Evolutionary conservation across 83 land plant genomes (phyloP).

Genomic region (Larix sibirica): DNA sequence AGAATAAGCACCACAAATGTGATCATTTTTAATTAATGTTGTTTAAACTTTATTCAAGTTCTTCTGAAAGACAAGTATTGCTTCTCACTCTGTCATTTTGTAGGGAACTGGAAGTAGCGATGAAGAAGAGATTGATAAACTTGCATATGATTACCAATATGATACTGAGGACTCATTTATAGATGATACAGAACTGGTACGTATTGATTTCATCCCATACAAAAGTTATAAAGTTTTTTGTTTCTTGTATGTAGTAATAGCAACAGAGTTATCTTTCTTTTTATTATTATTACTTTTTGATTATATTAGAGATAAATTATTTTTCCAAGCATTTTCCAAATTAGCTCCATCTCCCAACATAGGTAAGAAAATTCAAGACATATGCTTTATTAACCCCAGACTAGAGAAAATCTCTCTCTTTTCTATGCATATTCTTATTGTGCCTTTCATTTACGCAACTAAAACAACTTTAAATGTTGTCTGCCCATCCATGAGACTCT

Average conservation of each 20-base stretch:
- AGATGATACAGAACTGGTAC: conserved; percentile 94
- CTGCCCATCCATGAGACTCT: no score
- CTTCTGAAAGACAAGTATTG: not conserved
- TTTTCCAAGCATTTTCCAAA: no score
- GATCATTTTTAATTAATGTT: not conserved
- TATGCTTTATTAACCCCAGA: no score
- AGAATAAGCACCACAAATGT: not conserved
- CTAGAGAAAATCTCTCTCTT: no score
- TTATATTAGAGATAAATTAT: no score
- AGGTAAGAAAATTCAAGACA: no score
- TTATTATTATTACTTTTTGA: not conserved
- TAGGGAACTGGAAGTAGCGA: conserved; percentile 93
- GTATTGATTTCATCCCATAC: not conserved
- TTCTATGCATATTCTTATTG: no score
- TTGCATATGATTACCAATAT: conserved; percentile 94
- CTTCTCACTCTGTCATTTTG: conserved; percentile 19
- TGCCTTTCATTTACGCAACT: no score
- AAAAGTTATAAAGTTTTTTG: not conserved
- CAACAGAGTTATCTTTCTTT: not conserved
- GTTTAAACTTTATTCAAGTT: not conserved
- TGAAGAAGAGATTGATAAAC: conserved; percentile 69
- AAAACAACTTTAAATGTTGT: no score
- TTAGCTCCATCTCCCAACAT: no score
- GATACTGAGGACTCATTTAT: conserved; percentile 98
- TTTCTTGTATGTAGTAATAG: not conserved